These are phyloP conservation scores for Candida xyloterini DNA, from an alignment of 805 yeast genomes.

Conservation along the genomic window DNA sequence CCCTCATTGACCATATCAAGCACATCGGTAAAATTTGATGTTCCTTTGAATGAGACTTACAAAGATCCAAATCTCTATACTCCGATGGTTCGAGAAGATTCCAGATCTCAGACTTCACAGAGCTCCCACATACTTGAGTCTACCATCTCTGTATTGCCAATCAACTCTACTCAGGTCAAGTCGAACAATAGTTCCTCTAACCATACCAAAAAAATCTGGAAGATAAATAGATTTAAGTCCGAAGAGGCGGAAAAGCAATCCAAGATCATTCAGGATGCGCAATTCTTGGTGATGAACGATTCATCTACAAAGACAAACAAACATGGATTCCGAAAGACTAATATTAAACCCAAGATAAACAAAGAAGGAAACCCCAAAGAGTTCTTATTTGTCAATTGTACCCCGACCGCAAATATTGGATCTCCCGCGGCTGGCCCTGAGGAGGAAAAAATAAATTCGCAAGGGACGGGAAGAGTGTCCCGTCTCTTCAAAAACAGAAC, in stretches of 20 bases:
- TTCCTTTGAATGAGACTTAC: not conserved
- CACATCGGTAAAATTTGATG: not conserved
- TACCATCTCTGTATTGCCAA: not conserved
- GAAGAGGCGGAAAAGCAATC: constrained; percentile 35
- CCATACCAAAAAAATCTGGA: constrained; percentile 30
- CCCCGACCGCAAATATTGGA: constrained; percentile 17
- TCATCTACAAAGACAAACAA: constrained; percentile 22
- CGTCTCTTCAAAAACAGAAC: constrained; percentile 21
- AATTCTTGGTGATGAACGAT: constrained; percentile 17
- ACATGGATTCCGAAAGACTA: constrained; percentile 28
- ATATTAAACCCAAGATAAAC: constrained; percentile 31
- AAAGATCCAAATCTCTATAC: not conserved
- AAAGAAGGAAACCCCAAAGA: constrained; percentile 33
- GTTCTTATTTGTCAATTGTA: constrained; percentile 34
- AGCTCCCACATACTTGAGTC: not conserved
- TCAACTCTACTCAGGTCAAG: not conserved
- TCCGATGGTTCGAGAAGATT: not conserved
- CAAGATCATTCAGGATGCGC: constrained; percentile 27
- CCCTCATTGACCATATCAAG: not conserved
- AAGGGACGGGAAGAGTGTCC: constrained; percentile 19
- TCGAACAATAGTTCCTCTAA: constrained; percentile 5
- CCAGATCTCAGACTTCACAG: not conserved
- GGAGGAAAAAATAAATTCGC: constrained; percentile 13
- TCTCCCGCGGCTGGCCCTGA: constrained; percentile 6
- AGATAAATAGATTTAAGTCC: constrained; percentile 29